Evolutionary conservation across 1,284 basidiomycete genomes (phyloP).

Genomic region (Thelephora terrestris): DNA sequence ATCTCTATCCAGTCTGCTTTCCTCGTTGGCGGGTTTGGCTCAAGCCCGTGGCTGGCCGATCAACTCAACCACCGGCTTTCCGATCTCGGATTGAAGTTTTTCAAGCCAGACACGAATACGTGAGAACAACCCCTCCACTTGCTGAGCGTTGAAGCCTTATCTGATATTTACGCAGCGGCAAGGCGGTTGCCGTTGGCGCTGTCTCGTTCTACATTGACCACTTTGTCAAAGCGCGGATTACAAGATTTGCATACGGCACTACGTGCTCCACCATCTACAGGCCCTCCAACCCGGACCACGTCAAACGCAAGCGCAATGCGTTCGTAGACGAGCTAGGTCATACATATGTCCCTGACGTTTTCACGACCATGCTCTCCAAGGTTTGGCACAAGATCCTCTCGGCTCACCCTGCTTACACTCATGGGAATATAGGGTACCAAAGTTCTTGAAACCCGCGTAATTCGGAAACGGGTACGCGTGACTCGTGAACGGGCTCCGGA

Average conservation of each 20-base stretch:
- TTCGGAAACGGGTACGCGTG: conserved; percentile 23
- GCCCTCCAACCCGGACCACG: conserved; percentile 35
- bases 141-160: conserved; percentile 62
- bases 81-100: too few species aligned
- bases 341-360: too few species aligned
- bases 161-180: conserved; percentile 64
- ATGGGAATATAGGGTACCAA: conserved; percentile 27
- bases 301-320: too few species aligned
- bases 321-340: too few species aligned
- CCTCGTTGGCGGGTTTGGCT: too few species aligned
- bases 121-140: conserved; percentile 42
- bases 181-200: conserved; percentile 72
- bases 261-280: conserved; percentile 64
- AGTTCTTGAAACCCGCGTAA: conserved; percentile 28
- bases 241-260: conserved; percentile 71
- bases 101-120: conserved; percentile 45
- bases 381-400: too few species aligned
- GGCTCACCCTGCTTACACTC: not conserved
- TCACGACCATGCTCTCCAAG: too few species aligned
- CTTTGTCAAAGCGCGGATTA: conserved; percentile 66
- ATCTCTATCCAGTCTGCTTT: conserved; percentile 69
- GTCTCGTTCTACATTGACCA: too few species aligned
- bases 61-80: conserved; percentile 31
- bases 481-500: conserved; percentile 18
- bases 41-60: conserved; percentile 66